Evolutionary conservation across 192 early-diverging fungal genomes (phyloP), one percentile per base, ranked within the genome.

Genomic region (Diversispora eburnea): DNA sequence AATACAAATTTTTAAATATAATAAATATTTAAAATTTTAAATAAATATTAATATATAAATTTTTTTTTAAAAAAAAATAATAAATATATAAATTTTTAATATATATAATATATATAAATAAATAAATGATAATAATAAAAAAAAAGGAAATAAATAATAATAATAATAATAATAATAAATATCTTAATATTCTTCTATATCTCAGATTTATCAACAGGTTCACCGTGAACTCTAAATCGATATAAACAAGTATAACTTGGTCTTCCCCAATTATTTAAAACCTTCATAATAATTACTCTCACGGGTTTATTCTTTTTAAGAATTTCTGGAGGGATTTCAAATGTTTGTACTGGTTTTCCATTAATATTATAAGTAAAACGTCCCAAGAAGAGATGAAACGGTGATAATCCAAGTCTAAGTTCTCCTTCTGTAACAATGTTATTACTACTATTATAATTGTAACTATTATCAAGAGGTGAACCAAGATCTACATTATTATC

Each of bases 181-280:
- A 52, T 52, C 9, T 17, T 17, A 17, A 10, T 49, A 49, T 13
- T 10, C 48, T 49, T 17, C 22, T 58, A 58, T 5, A 5, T 58
- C 12, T 5, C 61, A 2, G 43, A 41, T 67, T 52, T 58, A 58
- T 70, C 42, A 9, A 19, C 70, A 20, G 78, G 76, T 13, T 46
- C 39, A 15, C 85, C 91, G 72, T 93, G 91, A 39, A 90, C 86
- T 33, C 91, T 87, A 58, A 93, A 83, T 56, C 91, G 87, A 77
- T 93, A 93, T 42, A 93, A 43, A 60, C 90, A 91, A 8, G 91
- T 93, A 73, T 89, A 87, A 10, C 84, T 78, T 33, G 83, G 81
- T 70, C 92, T 80, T 2, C 91, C 91, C 88, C 89, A 91, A 78
- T 93, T 93, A 57, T 82, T 85, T 19, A 79, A 81, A 67, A 93